These are phyloP conservation scores for Candida tallmaniae DNA, from an alignment of 805 yeast genomes.

Conservation along the genomic window DNA sequence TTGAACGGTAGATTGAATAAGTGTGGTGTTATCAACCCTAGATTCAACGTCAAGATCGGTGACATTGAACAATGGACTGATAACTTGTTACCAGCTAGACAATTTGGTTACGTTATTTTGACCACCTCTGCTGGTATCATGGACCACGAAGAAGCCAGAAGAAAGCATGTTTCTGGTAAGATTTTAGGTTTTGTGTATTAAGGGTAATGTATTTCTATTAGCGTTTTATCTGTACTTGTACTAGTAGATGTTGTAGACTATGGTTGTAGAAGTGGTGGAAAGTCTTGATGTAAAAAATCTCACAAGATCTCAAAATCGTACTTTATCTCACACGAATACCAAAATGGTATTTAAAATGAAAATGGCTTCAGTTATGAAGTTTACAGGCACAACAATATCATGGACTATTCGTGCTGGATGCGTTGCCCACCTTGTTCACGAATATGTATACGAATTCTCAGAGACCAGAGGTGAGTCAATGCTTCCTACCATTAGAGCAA, in stretches of 20 bases:
- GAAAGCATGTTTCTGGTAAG: slow-evolving; percentile 99
- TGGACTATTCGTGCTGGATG: slow-evolving; percentile 60
- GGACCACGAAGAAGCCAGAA: slow-evolving; percentile 99
- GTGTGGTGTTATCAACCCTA: slow-evolving; percentile 98
- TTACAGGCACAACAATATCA: slow-evolving; percentile 33
- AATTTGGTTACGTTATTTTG: slow-evolving; percentile 94
- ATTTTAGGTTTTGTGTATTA: slow-evolving; percentile 97
- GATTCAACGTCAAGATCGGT: slow-evolving; percentile 93
- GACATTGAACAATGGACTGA: slow-evolving; percentile 99
- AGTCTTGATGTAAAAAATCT: too few relatives aligned
- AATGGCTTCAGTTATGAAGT: too few relatives aligned
- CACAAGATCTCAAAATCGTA: too few relatives aligned
- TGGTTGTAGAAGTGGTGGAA: background rate
- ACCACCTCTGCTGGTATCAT: slow-evolving; percentile 99
- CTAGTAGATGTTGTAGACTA: background rate
- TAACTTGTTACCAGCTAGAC: slow-evolving; percentile 98
- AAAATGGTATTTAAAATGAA: too few relatives aligned
- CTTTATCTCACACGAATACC: too few relatives aligned
- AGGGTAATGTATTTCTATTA: slow-evolving; percentile 3
- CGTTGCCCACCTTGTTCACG: slow-evolving; percentile 60
- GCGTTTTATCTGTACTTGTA: too few relatives aligned
- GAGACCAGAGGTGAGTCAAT: slow-evolving; percentile 91
- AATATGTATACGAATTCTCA: slow-evolving; percentile 66
- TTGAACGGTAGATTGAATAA: slow-evolving; percentile 98
- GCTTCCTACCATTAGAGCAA: slow-evolving; percentile 81